These are phyloP conservation scores for Sisymbrium altissimum DNA, from an alignment of 345 rosid genomes.

Conservation along the genomic window DNA sequence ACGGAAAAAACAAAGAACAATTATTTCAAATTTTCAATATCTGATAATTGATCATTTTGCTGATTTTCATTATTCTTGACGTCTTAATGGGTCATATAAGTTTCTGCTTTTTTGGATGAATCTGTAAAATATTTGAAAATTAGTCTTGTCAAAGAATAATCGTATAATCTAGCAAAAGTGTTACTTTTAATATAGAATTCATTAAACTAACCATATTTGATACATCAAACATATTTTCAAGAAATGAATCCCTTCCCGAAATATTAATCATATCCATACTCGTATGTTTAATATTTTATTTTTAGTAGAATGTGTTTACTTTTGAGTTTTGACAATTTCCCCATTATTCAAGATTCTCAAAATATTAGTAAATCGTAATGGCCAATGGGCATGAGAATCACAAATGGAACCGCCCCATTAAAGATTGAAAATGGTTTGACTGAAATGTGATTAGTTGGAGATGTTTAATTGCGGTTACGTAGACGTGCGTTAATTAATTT, in stretches of 20 bases:
- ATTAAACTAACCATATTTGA: slow-evolving; percentile 14
- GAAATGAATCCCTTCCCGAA: slow-evolving; percentile 5
- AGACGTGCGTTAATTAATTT: slow-evolving; percentile 22
- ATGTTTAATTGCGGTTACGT: slow-evolving; percentile 14
- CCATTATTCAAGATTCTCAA: slow-evolving; percentile 25
- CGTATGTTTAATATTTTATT: not conserved
- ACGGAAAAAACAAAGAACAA: too few relatives aligned
- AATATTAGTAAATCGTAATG: slow-evolving; percentile 15
- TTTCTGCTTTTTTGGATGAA: not conserved
- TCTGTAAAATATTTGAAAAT: not conserved
- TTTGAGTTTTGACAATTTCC: slow-evolving; percentile 16
- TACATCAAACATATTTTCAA: slow-evolving; percentile 10
- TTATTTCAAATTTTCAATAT: not conserved
- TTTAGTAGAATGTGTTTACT: slow-evolving; percentile 4
- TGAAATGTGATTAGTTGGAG: slow-evolving; percentile 18
- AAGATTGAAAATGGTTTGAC: slow-evolving; percentile 29
- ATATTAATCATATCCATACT: slow-evolving; percentile 19
- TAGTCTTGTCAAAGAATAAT: slow-evolving; percentile 27
- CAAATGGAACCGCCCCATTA: slow-evolving; percentile 21
- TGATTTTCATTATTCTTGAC: not conserved
- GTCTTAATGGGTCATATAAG: not conserved
- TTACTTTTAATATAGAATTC: not conserved
- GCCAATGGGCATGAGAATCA: slow-evolving; percentile 9
- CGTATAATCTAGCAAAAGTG: slow-evolving; percentile 7
- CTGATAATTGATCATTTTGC: not conserved